Evolutionary conservation across 352 stramenopile genomes (phyloP).

Genomic region (Albugo laibachii): DNA sequence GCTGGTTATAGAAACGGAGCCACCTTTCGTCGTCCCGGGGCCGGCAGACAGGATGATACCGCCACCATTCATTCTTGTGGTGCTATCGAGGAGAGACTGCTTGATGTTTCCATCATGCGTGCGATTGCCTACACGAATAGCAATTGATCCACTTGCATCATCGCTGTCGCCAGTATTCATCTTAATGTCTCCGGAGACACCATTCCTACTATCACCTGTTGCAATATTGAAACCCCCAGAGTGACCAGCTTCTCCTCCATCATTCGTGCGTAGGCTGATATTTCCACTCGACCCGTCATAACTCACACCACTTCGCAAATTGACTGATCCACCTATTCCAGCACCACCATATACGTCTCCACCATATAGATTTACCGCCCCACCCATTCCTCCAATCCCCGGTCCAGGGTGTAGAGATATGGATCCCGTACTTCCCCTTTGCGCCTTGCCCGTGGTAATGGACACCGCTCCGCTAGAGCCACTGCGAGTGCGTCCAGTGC

Average conservation of each 20-base stretch:
- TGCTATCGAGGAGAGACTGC: no score
- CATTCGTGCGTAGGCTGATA: not conserved
- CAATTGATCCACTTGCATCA: no score
- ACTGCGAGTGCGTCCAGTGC: slow-evolving; percentile 9
- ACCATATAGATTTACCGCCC: slow-evolving; percentile 10
- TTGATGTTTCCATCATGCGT: no score
- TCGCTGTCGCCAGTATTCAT: not conserved
- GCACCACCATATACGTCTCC: not conserved
- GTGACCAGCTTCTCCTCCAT: not conserved
- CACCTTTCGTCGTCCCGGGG: not conserved
- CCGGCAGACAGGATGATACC: no score
- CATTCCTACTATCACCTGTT: not conserved
- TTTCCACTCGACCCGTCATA: slow-evolving; percentile 1
- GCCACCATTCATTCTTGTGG: no score
- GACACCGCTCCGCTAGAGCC: slow-evolving; percentile 10
- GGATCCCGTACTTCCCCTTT: slow-evolving; percentile 10
- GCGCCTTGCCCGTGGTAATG: slow-evolving; percentile 13
- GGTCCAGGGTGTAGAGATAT: slow-evolving; percentile 10
- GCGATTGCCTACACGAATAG: no score
- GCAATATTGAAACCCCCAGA: not conserved
- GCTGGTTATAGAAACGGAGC: not conserved
- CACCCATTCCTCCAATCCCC: slow-evolving; percentile 10
- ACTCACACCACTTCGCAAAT: not conserved
- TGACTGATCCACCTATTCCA: slow-evolving; percentile 1
- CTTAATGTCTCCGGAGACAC: not conserved